Conservation (phyloP, 352 stramenopile species). For the Albugo candida region DNA sequence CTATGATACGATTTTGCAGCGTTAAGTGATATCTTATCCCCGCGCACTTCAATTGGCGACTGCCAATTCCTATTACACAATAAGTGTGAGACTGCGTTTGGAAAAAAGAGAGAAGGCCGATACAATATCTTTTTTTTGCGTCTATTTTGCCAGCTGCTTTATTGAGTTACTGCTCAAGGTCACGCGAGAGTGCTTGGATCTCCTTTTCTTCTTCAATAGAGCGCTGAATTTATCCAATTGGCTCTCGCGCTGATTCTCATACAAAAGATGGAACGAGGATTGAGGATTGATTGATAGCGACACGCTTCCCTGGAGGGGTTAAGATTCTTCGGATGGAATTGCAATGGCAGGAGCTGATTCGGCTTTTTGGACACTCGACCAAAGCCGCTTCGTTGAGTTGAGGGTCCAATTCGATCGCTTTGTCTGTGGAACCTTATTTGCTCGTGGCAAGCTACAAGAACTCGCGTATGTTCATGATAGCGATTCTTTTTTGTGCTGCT, state of each 20-base stretch:
- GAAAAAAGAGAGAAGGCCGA: neutral
- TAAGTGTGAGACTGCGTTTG: neutral
- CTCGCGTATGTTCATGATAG: slow-evolving; percentile 23
- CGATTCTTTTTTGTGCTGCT: too few relatives aligned
- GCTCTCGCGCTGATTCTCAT: slow-evolving; percentile 53
- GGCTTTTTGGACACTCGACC: neutral
- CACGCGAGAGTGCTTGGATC: slow-evolving; percentile 23
- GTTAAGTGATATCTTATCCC: slow-evolving; percentile 19
- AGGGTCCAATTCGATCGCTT: slow-evolving; percentile 3
- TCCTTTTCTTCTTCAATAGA: slow-evolving; percentile 46
- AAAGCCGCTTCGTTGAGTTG: neutral
- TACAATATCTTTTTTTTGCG: slow-evolving; percentile 28
- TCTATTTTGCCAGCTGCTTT: slow-evolving; percentile 37
- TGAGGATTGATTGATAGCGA: slow-evolving; percentile 10
- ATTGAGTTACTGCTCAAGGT: slow-evolving; percentile 46
- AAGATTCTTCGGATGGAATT: slow-evolving; percentile 1
- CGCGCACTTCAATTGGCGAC: slow-evolving; percentile 24
- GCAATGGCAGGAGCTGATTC: neutral
- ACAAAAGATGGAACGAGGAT: slow-evolving; percentile 35
- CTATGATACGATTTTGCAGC: slow-evolving; percentile 28
- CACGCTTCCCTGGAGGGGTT: slow-evolving; percentile 1
- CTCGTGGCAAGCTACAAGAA: slow-evolving; percentile 27
- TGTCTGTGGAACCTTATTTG: slow-evolving; percentile 35
- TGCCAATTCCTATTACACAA: slow-evolving; percentile 14
- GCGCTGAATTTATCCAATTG: slow-evolving; percentile 41